Evolutionary conservation across 2,329 filamentous ascomycete species (phyloP).

Genomic region (Ophiocordyceps camponoti-leonardi): DNA sequence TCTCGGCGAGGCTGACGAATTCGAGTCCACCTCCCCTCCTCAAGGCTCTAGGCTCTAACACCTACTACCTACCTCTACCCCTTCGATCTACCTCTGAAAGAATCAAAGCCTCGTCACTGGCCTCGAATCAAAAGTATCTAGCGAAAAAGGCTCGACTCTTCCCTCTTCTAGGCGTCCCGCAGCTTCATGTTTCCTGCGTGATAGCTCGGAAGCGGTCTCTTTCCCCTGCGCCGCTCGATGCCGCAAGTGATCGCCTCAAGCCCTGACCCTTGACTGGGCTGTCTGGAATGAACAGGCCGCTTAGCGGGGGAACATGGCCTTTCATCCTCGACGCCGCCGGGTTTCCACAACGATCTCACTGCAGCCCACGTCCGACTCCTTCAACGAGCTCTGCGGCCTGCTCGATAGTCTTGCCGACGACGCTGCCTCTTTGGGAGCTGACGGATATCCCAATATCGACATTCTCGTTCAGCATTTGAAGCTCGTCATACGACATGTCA

Average conservation of each 20-base stretch:
- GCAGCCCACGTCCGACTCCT: slow-evolving; percentile 41
- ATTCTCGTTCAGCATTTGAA: slow-evolving; percentile 39
- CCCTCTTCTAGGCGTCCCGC: not conserved
- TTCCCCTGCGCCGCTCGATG: slow-evolving; percentile 14
- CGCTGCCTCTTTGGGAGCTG: slow-evolving; percentile 13
- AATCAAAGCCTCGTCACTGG: not conserved
- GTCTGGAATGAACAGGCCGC: slow-evolving; percentile 5
- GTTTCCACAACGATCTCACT: slow-evolving; percentile 47
- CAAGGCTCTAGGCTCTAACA: too few relatives aligned
- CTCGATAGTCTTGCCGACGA: slow-evolving; percentile 27
- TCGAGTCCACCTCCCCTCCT: not conserved
- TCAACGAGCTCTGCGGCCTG: slow-evolving; percentile 37
- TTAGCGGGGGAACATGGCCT: slow-evolving; percentile 25
- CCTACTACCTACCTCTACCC: not conserved
- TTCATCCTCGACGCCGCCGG: slow-evolving; percentile 38
- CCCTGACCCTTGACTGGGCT: slow-evolving; percentile 20
- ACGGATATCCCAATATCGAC: slow-evolving; percentile 29
- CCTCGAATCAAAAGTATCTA: not conserved
- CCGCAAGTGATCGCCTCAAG: slow-evolving; percentile 11
- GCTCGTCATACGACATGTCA: slow-evolving; percentile 46
- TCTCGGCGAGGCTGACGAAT: not conserved
- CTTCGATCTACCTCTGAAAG: not conserved
- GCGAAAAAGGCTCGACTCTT: not conserved
- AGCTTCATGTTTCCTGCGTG: slow-evolving; percentile 10
- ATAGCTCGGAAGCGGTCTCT: slow-evolving; percentile 6